phyloP scores from a whole-genome alignment of 73 alveolate species.

The Effrenium voratum region DNA sequence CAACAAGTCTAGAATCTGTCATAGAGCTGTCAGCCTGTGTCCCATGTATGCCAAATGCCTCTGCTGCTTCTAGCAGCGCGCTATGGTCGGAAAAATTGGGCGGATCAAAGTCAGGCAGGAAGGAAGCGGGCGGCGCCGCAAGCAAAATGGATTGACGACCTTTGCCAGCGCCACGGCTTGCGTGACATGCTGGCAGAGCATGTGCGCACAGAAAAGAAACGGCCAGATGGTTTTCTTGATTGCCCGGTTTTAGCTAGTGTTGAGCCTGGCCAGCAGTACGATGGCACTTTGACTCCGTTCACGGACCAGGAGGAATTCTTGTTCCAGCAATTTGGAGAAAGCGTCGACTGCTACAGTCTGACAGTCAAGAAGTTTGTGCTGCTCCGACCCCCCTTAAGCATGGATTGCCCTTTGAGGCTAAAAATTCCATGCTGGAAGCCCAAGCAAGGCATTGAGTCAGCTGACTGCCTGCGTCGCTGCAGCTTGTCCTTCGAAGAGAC shows the following conservation, averaged over 20 bases:
- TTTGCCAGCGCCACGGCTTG: too few relatives aligned
- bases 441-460: background rate
- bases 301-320: background rate
- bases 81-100: too few relatives aligned
- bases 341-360: background rate
- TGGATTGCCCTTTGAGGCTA: background rate
- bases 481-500: background rate
- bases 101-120: too few relatives aligned
- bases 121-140: too few relatives aligned
- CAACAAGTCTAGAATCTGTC: too few relatives aligned
- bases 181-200: too few relatives aligned
- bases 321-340: background rate
- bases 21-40: too few relatives aligned
- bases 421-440: background rate
- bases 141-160: too few relatives aligned
- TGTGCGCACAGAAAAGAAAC: too few relatives aligned
- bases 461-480: background rate
- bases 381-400: background rate
- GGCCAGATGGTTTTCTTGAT: too few relatives aligned
- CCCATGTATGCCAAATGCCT: too few relatives aligned
- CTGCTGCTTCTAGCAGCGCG: too few relatives aligned
- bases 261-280: background rate
- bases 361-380: background rate
- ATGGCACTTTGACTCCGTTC: background rate
- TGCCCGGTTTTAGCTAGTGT: background rate